Base-by-base conservation (phyloP, 2,329 filamentous ascomycete genomes). In the Apiospora malaysiana region DNA sequence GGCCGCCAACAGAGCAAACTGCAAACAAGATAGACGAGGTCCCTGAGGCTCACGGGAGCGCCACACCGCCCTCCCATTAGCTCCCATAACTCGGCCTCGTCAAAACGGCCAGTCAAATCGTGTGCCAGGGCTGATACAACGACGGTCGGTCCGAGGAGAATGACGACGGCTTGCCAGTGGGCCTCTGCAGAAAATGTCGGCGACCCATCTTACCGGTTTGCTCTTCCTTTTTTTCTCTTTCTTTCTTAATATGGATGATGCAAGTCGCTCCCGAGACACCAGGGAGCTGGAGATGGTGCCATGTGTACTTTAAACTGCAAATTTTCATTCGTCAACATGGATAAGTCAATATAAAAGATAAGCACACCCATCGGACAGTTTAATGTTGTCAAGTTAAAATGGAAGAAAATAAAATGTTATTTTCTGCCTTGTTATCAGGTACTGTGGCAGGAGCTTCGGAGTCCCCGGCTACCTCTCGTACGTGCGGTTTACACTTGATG, bases 181-280 rank as follows among this genome's bases (percentile, higher is more conserved):
- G 9, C 18, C 12, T 32, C 21, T 63, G 9, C 56, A 40, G 56
- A 40, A 40, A 32, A 23, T 40, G 56, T 63, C 56, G 32, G 56
- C 4, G n/a, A 23, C 27, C 9, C 37, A n/a, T 63, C 32, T 63
- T 16, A 27, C 56, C 18, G 56, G 1, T n/a, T 23, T 63, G 16
- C 56, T 5, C 23, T 7, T 32, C 18, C 25, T 18, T 27, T 32
- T 40, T 23, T 63, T 32, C 32, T 7, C 18, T 32, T 14, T 18
- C 18, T 32, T 40, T 23, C 40, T 32, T 6, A 40, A 63, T 63
- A 12, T 63, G 43, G 46, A 49, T 37, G 47, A 68, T 42, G 46
- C 32, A 68, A 51, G 45, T 5, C n/a, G 67, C 27, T 68, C 9
- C 67, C 67, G 67, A 68, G 67, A 68, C 67, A 68, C 21, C 6